phyloP scores from a whole-genome alignment of 1,284 basidiomycete genomes.

The Crucibulum cyathiforme region DNA sequence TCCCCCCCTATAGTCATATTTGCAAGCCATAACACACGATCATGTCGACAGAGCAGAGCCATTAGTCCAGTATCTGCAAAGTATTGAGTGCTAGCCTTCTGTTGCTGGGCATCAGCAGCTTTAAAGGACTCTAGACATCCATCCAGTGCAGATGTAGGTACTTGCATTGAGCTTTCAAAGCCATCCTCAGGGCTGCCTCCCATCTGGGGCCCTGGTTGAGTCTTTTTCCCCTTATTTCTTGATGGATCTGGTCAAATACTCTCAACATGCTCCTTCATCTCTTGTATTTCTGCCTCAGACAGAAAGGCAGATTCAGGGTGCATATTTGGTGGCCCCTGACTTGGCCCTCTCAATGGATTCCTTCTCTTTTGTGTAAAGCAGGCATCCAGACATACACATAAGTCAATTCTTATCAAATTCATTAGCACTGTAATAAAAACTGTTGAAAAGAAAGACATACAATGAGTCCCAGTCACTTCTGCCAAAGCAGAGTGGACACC shows the following conservation, averaged over 20 bases:
- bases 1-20: conserved; percentile 50
- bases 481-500: conserved; percentile 42
- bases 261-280: too few relatives aligned
- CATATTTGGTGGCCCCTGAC: too few relatives aligned
- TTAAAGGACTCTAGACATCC: conserved; percentile 36
- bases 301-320: too few relatives aligned
- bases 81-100: conserved; percentile 22
- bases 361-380: too few relatives aligned
- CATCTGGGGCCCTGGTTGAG: too few relatives aligned
- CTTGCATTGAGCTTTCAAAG: too few relatives aligned
- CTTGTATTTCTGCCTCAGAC: too few relatives aligned
- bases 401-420: conserved; percentile 19
- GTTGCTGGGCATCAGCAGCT: conserved; percentile 40
- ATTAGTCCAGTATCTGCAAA: conserved; percentile 37
- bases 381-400: too few relatives aligned
- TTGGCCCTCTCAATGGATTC: too few relatives aligned
- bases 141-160: conserved; percentile 42
- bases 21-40: conserved; percentile 40
- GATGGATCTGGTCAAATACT: too few relatives aligned
- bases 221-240: too few relatives aligned
- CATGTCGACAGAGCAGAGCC: conserved; percentile 43
- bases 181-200: too few relatives aligned
- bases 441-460: conserved; percentile 8
- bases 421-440: neutral
- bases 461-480: conserved; percentile 19